A percentile compares a stretch with the other conserved stretches of the same genome.
Conservation (phyloP, 768 basidiomycete genomes). For the Melanogaster broomeanus region DNA sequence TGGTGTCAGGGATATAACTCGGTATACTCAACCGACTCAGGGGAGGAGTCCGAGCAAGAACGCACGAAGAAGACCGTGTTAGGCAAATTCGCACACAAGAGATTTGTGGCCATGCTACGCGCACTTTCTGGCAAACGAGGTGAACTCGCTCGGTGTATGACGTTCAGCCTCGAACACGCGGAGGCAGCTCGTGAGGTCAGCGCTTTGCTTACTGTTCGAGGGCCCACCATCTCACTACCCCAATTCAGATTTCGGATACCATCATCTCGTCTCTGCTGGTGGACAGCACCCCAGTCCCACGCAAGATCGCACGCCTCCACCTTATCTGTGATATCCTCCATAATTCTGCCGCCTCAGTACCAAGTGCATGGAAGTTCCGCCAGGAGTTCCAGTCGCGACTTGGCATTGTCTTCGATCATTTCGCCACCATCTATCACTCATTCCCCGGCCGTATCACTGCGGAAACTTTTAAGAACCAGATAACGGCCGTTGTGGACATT, state of each 20-base stretch:
- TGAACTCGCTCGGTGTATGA: slow-evolving; percentile 93
- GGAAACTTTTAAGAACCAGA: slow-evolving; percentile 93
- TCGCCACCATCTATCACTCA: slow-evolving; percentile 91
- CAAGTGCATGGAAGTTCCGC: slow-evolving; percentile 97
- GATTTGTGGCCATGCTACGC: slow-evolving; percentile 91
- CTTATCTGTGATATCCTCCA: slow-evolving; percentile 97
- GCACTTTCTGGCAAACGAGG: slow-evolving; percentile 83
- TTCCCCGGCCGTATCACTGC: slow-evolving; percentile 97
- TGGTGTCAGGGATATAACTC: slow-evolving; percentile 76
- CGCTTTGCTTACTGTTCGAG: not conserved
- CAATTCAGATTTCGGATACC: slow-evolving; percentile 77
- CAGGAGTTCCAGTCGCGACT: slow-evolving; percentile 90
- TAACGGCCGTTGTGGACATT: slow-evolving; percentile 85
- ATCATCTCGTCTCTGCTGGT: slow-evolving; percentile 88
- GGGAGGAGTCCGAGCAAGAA: slow-evolving; percentile 91
- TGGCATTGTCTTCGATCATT: slow-evolving; percentile 94
- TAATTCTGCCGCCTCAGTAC: slow-evolving; percentile 91
- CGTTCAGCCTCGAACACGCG: slow-evolving; percentile 95
- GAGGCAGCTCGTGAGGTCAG: slow-evolving; percentile 91
- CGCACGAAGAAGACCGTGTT: slow-evolving; percentile 73
- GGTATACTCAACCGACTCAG: slow-evolving; percentile 89
- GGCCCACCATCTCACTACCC: slow-evolving; percentile 2
- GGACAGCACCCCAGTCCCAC: slow-evolving; percentile 93
- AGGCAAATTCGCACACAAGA: slow-evolving; percentile 74
- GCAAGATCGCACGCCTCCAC: slow-evolving; percentile 93